Evolutionary conservation across 768 basidiomycete genomes (phyloP).

Genomic region (Suillus discolor): DNA sequence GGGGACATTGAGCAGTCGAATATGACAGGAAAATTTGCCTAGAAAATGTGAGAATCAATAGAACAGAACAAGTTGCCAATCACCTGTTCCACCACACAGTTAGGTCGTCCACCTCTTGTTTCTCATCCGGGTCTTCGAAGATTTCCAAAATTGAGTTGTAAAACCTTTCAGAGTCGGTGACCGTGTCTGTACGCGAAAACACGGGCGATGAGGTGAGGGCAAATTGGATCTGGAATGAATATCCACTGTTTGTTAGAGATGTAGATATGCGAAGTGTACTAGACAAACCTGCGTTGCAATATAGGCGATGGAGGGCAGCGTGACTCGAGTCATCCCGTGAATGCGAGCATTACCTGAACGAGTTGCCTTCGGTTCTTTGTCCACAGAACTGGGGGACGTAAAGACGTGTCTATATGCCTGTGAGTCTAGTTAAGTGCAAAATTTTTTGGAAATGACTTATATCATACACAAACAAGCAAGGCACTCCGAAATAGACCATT

Average conservation of each 20-base stretch:
- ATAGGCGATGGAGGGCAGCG: slow-evolving; percentile 22
- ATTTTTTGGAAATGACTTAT: neutral
- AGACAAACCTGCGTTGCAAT: slow-evolving; percentile 20
- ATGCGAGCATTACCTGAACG: slow-evolving; percentile 24
- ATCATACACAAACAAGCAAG: slow-evolving; percentile 24
- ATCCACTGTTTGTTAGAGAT: neutral
- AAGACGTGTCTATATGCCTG: slow-evolving; percentile 33
- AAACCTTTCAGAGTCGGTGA: slow-evolving; percentile 28
- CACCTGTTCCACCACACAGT: slow-evolving; percentile 24
- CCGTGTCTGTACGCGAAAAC: slow-evolving; percentile 21
- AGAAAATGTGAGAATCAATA: neutral
- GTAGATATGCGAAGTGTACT: neutral
- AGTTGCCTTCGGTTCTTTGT: slow-evolving; percentile 29
- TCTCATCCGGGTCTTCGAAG: slow-evolving; percentile 24
- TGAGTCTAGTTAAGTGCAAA: no score
- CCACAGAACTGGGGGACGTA: slow-evolving; percentile 33
- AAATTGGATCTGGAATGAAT: slow-evolving; percentile 19
- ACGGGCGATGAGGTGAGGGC: slow-evolving; percentile 17
- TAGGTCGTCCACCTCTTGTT: slow-evolving; percentile 20
- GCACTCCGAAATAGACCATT: slow-evolving; percentile 25
- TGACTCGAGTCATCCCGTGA: slow-evolving; percentile 20
- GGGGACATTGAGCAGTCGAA: neutral
- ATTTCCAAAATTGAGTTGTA: slow-evolving; percentile 23
- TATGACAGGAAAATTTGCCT: slow-evolving; percentile 14
- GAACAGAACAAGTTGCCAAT: neutral